These are phyloP conservation scores for Phytophthora palmivora DNA, from an alignment of 352 stramenopile species.

Conservation along the genomic window DNA sequence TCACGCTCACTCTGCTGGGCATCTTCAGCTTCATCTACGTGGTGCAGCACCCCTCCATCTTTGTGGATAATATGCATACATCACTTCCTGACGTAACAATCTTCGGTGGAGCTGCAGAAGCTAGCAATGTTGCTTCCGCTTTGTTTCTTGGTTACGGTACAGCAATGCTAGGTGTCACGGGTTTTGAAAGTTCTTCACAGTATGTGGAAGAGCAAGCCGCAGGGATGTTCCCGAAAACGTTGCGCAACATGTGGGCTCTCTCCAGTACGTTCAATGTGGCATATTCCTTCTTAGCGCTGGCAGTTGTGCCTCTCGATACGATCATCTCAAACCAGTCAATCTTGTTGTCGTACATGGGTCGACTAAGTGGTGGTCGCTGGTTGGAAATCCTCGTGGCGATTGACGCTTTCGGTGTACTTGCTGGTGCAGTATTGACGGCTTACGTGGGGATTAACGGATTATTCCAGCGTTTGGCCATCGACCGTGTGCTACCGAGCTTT, in stretches of 20 bases:
- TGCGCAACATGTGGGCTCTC: constrained; percentile 36
- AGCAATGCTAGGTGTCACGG: constrained; percentile 86
- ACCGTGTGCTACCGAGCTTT: constrained; percentile 70
- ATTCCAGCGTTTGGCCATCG: constrained; percentile 83
- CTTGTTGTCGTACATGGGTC: constrained; percentile 74
- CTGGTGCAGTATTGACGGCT: constrained; percentile 84
- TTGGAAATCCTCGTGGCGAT: constrained; percentile 62
- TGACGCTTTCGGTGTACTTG: constrained; percentile 91
- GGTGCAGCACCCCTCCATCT: constrained; percentile 60
- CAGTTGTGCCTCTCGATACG: constrained; percentile 74
- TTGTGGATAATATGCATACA: constrained; percentile 76
- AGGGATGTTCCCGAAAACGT: constrained; percentile 75
- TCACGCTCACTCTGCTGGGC: constrained; percentile 66
- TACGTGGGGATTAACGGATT: constrained; percentile 84
- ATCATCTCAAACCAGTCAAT: constrained; percentile 71
- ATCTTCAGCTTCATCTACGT: constrained; percentile 65
- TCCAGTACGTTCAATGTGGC: constrained; percentile 86
- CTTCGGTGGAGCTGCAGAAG: constrained; percentile 49
- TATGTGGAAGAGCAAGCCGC: constrained; percentile 88
- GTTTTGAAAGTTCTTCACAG: constrained; percentile 87
- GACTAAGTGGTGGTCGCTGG: constrained; percentile 46
- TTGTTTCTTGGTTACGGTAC: constrained; percentile 75
- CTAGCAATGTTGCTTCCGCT: constrained; percentile 51
- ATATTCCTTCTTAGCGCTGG: constrained; percentile 70
- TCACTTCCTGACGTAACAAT: constrained; percentile 61